These are phyloP conservation scores for Fusarium marasasianum DNA, from an alignment of 2,329 filamentous ascomycete species.

Conservation along the genomic window DNA sequence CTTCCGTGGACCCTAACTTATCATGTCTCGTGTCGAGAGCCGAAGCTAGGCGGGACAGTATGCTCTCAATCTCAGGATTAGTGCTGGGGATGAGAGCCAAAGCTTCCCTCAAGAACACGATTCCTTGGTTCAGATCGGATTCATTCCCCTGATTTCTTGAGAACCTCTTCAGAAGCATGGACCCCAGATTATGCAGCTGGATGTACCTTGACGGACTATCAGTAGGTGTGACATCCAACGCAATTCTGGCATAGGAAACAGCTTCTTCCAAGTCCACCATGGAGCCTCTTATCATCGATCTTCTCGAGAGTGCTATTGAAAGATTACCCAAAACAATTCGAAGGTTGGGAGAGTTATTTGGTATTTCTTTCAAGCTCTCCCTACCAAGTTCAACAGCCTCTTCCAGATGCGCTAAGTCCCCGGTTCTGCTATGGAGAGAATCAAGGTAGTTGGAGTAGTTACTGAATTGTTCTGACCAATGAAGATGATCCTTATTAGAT, in stretches of 20 bases:
- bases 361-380: neutral
- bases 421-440: neutral
- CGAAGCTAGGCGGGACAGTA: neutral
- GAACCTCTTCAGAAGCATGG: neutral
- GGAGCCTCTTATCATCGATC: neutral
- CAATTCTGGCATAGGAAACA: neutral
- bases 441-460: neutral
- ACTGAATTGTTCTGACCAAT: neutral
- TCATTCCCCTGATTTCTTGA: neutral
- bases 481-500: neutral
- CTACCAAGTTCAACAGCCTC: neutral
- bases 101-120: neutral
- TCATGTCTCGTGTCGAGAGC: neutral
- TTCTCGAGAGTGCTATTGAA: neutral
- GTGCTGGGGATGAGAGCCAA: neutral
- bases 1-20: neutral
- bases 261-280: neutral
- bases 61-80: neutral
- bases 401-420: neutral
- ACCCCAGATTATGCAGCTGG: neutral
- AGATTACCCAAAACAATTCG: neutral
- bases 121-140: neutral
- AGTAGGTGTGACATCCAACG: neutral
- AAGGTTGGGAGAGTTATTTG: neutral
- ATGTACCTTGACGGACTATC: rapidly evolving